These are phyloP conservation scores for Fusarium chuoi DNA, from an alignment of 2,329 filamentous ascomycete species.

Conservation along the genomic window DNA sequence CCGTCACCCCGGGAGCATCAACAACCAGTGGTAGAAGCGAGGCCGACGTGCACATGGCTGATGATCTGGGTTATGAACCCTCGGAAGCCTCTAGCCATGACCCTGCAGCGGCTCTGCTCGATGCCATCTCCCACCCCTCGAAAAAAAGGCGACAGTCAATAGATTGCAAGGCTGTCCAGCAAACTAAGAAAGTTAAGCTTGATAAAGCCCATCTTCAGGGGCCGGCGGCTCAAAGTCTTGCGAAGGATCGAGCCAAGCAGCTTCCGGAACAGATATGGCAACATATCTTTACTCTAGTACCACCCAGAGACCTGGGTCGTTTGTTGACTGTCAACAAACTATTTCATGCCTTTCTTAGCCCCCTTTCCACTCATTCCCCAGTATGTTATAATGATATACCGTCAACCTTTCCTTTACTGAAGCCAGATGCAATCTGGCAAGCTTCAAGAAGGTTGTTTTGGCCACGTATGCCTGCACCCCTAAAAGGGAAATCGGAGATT, in stretches of 20 bases:
- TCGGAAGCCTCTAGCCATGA: conserved; percentile 27
- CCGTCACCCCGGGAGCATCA: conserved; percentile 18
- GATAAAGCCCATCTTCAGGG: conserved; percentile 15
- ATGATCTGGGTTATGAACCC: conserved; percentile 11
- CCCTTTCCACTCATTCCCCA: conserved; percentile 49
- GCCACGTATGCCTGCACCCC: conserved; percentile 74
- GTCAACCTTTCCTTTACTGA: conserved; percentile 50
- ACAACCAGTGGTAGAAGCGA: conserved; percentile 7
- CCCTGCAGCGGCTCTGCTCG: conserved; percentile 16
- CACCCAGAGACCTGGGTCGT: conserved; percentile 70
- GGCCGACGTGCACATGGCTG: conserved; percentile 22
- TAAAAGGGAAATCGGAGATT: conserved; percentile 73
- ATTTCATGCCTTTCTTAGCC: conserved; percentile 70
- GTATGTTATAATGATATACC: conserved; percentile 16
- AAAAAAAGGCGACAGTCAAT: conserved; percentile 38
- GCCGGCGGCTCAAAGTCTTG: conserved; percentile 9
- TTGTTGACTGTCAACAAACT: conserved; percentile 74
- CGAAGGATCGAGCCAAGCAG: conserved; percentile 38
- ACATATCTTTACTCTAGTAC: conserved; percentile 73
- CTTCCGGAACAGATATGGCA: conserved; percentile 76
- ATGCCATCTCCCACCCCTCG: conserved; percentile 9
- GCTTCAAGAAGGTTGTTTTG: conserved; percentile 72
- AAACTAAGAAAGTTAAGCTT: conserved; percentile 40
- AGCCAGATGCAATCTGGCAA: conserved; percentile 77
- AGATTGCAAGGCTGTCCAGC: conserved; percentile 6